These are phyloP conservation scores for Pisolithus tinctorius DNA, from an alignment of 768 basidiomycete species.

Conservation along the genomic window DNA sequence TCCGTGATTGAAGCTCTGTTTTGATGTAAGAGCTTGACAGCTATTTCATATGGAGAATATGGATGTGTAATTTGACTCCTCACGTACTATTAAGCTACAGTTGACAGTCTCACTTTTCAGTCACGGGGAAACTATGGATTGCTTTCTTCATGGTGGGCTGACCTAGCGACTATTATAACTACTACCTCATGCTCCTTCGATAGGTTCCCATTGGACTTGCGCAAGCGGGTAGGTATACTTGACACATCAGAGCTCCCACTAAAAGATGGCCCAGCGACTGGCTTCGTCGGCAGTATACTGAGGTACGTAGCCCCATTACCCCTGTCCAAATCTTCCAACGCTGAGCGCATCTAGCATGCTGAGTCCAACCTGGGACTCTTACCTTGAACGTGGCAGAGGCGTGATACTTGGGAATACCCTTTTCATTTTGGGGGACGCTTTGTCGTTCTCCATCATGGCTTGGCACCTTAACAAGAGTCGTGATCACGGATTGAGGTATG, in stretches of 20 bases:
- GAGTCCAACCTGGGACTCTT: not conserved
- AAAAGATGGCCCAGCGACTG: not conserved
- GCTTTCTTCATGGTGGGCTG: conserved; percentile 3
- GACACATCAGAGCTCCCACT: not conserved
- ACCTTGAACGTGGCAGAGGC: not conserved
- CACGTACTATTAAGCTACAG: too few species aligned
- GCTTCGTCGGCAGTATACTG: not conserved
- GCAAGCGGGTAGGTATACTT: not conserved
- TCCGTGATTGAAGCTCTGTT: not conserved
- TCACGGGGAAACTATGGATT: not conserved
- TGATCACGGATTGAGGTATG: not conserved
- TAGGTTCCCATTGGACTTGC: not conserved
- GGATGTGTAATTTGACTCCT: not conserved
- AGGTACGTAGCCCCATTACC: not conserved
- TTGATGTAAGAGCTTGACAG: not conserved
- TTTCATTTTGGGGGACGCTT: conserved; percentile 6
- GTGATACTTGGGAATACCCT: conserved; percentile 2
- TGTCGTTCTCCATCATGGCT: not conserved
- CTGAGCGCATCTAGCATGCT: not conserved
- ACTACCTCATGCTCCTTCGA: not conserved
- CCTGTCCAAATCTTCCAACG: not conserved
- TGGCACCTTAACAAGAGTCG: too few species aligned
- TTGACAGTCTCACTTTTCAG: not conserved
- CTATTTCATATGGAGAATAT: conserved; percentile 7
- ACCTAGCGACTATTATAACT: not conserved